A percentile compares a stretch with the other conserved stretches of the same genome.
Conservation (phyloP, 495 filamentous ascomycete genomes). For the Penicillium herquei region DNA sequence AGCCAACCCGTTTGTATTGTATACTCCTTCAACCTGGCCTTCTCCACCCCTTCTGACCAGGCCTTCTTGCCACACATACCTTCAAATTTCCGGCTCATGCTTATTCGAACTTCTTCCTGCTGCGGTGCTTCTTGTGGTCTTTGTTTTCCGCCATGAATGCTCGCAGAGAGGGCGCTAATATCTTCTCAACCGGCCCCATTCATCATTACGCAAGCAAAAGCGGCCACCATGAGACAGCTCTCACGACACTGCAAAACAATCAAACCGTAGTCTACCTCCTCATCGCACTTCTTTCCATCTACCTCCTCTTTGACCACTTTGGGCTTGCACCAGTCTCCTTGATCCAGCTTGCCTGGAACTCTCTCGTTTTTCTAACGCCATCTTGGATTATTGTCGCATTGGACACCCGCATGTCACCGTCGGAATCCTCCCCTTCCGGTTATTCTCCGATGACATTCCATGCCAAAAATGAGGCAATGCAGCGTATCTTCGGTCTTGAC, state of each 20-base stretch:
- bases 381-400: conserved; percentile 57
- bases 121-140: conserved; percentile 16
- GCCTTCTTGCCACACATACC: not conserved
- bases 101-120: conserved; percentile 19
- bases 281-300: conserved; percentile 22
- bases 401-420: conserved; percentile 41
- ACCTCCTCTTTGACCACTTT: conserved; percentile 30
- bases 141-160: conserved; percentile 40
- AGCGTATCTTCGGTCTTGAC: conserved; percentile 65
- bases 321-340: conserved; percentile 29
- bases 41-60: conserved; percentile 5
- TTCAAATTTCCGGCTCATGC: conserved; percentile 18
- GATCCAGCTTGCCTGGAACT: conserved; percentile 54
- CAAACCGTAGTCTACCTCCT: conserved; percentile 24
- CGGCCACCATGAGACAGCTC: conserved; percentile 36
- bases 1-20: conserved; percentile 10
- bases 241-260: conserved; percentile 28
- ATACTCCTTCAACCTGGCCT: conserved; percentile 1
- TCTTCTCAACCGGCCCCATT: conserved; percentile 32
- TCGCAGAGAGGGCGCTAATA: conserved; percentile 35
- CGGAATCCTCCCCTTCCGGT: conserved; percentile 20
- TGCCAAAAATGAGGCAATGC: conserved; percentile 65
- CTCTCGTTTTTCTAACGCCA: conserved; percentile 60
- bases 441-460: conserved; percentile 26
- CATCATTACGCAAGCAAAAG: conserved; percentile 20